A percentile compares a stretch with the other conserved stretches of the same genome.
Conservation (phyloP, 768 basidiomycete species). For the Russula compacta region DNA sequence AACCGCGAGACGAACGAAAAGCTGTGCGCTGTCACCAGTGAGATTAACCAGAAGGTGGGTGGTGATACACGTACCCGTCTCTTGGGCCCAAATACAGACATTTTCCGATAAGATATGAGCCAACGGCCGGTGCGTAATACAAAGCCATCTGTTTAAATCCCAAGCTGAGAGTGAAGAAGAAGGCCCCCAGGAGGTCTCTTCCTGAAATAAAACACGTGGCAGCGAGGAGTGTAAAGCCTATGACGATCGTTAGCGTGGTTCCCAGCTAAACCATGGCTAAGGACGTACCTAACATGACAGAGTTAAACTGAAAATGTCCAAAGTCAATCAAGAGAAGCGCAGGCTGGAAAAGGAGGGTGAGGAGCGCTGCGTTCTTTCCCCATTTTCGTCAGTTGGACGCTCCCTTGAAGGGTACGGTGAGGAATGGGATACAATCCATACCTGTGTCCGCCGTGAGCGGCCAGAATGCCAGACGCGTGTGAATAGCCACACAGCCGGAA, state of each 20-base stretch:
- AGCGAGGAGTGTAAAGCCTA: slow-evolving; percentile 62
- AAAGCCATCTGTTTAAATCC: slow-evolving; percentile 96
- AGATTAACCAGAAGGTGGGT: neutral
- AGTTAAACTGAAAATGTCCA: slow-evolving; percentile 95
- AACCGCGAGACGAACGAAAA: slow-evolving; percentile 59
- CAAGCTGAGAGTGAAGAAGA: slow-evolving; percentile 76
- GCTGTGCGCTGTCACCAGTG: slow-evolving; percentile 26
- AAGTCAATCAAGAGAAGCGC: slow-evolving; percentile 78
- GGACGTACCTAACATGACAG: slow-evolving; percentile 75
- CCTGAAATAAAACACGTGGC: slow-evolving; percentile 61
- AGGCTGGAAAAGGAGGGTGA: slow-evolving; percentile 75
- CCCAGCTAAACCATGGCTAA: neutral
- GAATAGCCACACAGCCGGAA: slow-evolving; percentile 66
- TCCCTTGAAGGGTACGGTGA: neutral
- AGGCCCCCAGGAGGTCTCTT: slow-evolving; percentile 64
- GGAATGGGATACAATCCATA: slow-evolving; percentile 27
- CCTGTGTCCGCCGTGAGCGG: slow-evolving; percentile 73
- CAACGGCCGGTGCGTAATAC: slow-evolving; percentile 90
- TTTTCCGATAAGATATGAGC: slow-evolving; percentile 82
- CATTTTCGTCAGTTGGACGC: neutral
- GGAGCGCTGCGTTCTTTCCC: slow-evolving; percentile 50
- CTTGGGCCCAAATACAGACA: slow-evolving; percentile 70
- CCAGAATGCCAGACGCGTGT: slow-evolving; percentile 53
- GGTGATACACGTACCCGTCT: slow-evolving; percentile 49
- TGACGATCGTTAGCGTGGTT: neutral